phyloP scores from a whole-genome alignment of 768 basidiomycete species.

The Termitomyces sp. region DNA sequence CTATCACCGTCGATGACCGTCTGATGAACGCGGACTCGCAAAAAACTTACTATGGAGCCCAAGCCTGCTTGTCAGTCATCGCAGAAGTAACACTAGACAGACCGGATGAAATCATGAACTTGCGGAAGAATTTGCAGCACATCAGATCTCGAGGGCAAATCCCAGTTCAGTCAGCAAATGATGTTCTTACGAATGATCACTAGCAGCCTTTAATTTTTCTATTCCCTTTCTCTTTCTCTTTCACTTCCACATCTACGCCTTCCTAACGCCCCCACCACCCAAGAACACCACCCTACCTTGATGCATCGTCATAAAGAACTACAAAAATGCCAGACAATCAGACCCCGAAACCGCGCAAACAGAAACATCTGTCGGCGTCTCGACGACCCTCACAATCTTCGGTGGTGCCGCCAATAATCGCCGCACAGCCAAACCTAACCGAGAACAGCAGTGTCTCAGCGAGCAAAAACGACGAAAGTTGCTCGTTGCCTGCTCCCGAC shows the following conservation, averaged over 20 bases:
- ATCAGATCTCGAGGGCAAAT: too few relatives aligned
- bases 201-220: neutral
- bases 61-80: too few relatives aligned
- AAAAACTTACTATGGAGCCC: too few relatives aligned
- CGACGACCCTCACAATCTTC: slow-evolving; percentile 73
- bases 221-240: slow-evolving; percentile 13
- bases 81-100: too few relatives aligned
- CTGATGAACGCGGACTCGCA: too few relatives aligned
- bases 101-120: too few relatives aligned
- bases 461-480: slow-evolving; percentile 37
- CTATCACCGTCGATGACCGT: too few relatives aligned
- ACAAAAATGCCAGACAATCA: neutral
- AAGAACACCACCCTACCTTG: slow-evolving; percentile 40
- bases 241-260: slow-evolving; percentile 18
- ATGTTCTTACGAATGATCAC: too few relatives aligned
- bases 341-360: slow-evolving; percentile 60
- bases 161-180: too few relatives aligned
- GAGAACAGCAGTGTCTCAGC: slow-evolving; percentile 32
- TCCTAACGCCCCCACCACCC: slow-evolving; percentile 17
- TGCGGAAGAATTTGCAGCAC: too few relatives aligned
- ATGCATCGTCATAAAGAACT: slow-evolving; percentile 86
- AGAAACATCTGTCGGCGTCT: slow-evolving; percentile 33
- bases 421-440: slow-evolving; percentile 36
- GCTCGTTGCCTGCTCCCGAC: neutral
- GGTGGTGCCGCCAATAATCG: slow-evolving; percentile 82